Evolutionary conservation across 73 alveolate species (phyloP).

Genomic region (Paramecium pentaurelia): DNA sequence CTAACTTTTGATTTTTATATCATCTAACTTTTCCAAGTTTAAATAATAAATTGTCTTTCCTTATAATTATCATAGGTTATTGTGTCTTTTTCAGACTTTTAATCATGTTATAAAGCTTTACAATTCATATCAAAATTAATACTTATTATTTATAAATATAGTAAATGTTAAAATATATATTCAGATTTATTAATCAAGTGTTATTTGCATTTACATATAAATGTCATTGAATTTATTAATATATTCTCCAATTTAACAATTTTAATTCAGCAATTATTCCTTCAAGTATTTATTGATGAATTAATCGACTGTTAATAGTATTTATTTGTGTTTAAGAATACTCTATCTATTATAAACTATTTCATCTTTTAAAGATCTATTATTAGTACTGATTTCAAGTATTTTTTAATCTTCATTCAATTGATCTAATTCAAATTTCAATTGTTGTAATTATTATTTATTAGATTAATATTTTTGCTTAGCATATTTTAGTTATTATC

Average conservation of each 20-base stretch:
- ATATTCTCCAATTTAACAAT: neutral
- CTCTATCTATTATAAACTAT: neutral
- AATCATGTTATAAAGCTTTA: neutral
- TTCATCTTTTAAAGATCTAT: neutral
- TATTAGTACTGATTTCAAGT: neutral
- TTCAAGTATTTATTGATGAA: neutral
- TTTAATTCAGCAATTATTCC: neutral
- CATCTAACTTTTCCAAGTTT: neutral
- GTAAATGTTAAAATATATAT: neutral
- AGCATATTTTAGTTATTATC: neutral
- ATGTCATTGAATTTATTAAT: neutral
- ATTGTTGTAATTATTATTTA: neutral
- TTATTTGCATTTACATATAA: neutral
- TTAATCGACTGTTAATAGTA: neutral
- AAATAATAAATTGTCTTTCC: neutral
- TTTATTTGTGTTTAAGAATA: neutral
- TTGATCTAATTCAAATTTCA: neutral
- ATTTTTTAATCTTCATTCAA: neutral
- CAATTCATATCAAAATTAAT: neutral
- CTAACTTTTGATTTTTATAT: neutral
- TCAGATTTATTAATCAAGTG: neutral
- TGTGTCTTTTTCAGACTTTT: neutral
- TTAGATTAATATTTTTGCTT: neutral
- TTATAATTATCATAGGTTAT: neutral
- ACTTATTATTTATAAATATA: neutral